These are phyloP conservation scores for Arabidopsis lyrata DNA, from an alignment of 441 rosid species.

Conservation along the genomic window DNA sequence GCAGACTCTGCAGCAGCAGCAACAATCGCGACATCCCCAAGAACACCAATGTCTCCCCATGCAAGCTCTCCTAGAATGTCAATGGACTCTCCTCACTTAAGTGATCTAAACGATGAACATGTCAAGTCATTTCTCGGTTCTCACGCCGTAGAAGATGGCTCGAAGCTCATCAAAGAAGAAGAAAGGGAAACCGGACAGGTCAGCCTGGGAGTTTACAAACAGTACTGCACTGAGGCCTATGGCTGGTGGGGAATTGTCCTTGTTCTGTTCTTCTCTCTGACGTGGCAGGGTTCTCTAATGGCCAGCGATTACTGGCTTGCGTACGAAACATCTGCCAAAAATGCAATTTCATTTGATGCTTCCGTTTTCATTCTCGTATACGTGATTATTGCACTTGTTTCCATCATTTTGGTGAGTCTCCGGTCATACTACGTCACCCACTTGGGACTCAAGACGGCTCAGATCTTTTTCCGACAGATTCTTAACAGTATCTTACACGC, in stretches of 20 bases:
- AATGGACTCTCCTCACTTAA: constrained; percentile 43
- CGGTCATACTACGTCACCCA: constrained; percentile 63
- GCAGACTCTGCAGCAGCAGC: constrained; percentile 22
- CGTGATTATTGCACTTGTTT: constrained; percentile 57
- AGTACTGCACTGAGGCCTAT: constrained; percentile 77
- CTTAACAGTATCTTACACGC: constrained; percentile 85
- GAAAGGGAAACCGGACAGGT: constrained; percentile 83
- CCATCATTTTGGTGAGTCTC: constrained; percentile 55
- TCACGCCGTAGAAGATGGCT: constrained; percentile 53
- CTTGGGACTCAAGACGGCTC: constrained; percentile 81
- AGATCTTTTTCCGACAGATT: constrained; percentile 69
- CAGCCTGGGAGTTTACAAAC: constrained; percentile 65
- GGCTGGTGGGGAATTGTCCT: constrained; percentile 86
- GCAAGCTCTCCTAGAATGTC: constrained; percentile 37
- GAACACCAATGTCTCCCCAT: constrained; percentile 41
- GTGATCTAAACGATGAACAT: constrained; percentile 59
- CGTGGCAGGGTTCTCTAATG: constrained; percentile 85
- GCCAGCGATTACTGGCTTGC: constrained; percentile 92
- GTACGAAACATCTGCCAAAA: constrained; percentile 72
- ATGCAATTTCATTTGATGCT: constrained; percentile 56
- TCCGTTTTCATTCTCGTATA: constrained; percentile 66
- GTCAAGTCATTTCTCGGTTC: constrained; percentile 49
- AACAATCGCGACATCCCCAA: constrained; percentile 46
- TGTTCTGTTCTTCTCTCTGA: constrained; percentile 62
- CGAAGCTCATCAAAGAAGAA: constrained; percentile 83